These are phyloP conservation scores for Voacanga thouarsii DNA, from an alignment of 257 asterid species.

Conservation along the genomic window DNA sequence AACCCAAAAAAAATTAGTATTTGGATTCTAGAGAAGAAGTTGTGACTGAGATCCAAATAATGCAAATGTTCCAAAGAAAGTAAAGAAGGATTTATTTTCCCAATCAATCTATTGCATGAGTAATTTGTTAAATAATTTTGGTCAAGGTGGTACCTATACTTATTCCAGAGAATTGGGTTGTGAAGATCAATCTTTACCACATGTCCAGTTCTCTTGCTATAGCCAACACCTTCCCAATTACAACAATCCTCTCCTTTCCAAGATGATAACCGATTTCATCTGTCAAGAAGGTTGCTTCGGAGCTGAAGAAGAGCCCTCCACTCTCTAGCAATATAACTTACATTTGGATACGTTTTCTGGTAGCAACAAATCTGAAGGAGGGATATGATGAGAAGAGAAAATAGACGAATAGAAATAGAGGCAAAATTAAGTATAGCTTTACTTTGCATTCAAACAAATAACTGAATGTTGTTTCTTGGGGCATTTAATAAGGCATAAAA, in stretches of 20 bases:
- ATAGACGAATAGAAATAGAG: neutral
- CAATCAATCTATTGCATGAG: neutral
- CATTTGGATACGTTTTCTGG: neutral
- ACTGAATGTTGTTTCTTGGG: too few relatives aligned
- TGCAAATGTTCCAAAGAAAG: conserved; percentile 16
- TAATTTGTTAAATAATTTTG: too few relatives aligned
- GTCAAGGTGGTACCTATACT: too few relatives aligned
- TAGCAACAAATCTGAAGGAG: neutral
- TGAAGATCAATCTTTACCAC: conserved; percentile 18
- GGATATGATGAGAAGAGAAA: neutral
- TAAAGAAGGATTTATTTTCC: conserved; percentile 20
- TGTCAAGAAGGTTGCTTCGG: conserved; percentile 12
- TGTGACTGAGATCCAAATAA: neutral
- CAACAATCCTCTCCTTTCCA: conserved; percentile 23
- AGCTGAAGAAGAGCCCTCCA: neutral
- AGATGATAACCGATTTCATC: conserved; percentile 17
- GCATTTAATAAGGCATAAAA: too few relatives aligned
- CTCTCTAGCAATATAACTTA: neutral
- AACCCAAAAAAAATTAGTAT: too few relatives aligned
- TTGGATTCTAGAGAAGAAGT: too few relatives aligned
- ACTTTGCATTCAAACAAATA: neutral
- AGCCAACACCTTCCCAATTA: conserved; percentile 19
- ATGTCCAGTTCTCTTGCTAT: conserved; percentile 12
- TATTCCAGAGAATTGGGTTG: neutral
- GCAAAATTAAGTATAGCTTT: neutral